A percentile compares a stretch with the other conserved stretches of the same genome.
Evolutionary conservation across 1,139 yeast species (phyloP).

Genomic region (Lodderomyces orthopsilosis): DNA sequence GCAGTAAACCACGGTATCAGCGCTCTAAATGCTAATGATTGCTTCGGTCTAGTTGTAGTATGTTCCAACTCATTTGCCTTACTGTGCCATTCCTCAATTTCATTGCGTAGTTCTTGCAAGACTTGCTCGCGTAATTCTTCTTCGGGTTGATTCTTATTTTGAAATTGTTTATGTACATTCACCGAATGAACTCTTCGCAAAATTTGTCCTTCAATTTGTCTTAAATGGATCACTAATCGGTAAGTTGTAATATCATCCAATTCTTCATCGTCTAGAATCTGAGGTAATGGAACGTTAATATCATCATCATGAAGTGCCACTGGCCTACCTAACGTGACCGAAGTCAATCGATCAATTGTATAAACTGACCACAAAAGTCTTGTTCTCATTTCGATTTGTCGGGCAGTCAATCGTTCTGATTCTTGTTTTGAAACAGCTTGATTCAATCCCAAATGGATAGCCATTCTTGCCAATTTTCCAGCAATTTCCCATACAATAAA

Average conservation of each 20-base stretch:
- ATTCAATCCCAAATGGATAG: constrained; percentile 42
- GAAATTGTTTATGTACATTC: constrained; percentile 11
- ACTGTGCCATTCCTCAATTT: constrained; percentile 39
- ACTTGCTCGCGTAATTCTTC: constrained; percentile 25
- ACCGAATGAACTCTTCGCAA: constrained; percentile 41
- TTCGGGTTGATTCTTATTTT: constrained; percentile 8
- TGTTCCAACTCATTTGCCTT: constrained; percentile 22
- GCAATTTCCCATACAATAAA: constrained; percentile 48
- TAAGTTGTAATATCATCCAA: constrained; percentile 36
- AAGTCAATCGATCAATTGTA: constrained; percentile 44
- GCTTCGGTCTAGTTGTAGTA: constrained; percentile 6
- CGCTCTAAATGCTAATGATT: constrained; percentile 32
- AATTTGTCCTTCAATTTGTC: constrained; percentile 43
- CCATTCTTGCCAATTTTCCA: constrained; percentile 42
- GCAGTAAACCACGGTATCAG: constrained; percentile 47
- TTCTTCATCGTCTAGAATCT: constrained; percentile 31
- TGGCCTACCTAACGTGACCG: constrained; percentile 43
- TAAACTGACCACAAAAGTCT: constrained; percentile 52
- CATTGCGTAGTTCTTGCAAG: constrained; percentile 28
- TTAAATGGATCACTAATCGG: constrained; percentile 34
- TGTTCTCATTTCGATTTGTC: constrained; percentile 38
- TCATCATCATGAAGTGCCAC: constrained; percentile 46
- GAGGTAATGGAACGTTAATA: constrained; percentile 42
- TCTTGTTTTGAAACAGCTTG: constrained; percentile 27
- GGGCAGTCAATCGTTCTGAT: constrained; percentile 20